Base-by-base conservation (phyloP, 2,329 filamentous ascomycete genomes). In the Sphaceloma murrayae region DNA sequence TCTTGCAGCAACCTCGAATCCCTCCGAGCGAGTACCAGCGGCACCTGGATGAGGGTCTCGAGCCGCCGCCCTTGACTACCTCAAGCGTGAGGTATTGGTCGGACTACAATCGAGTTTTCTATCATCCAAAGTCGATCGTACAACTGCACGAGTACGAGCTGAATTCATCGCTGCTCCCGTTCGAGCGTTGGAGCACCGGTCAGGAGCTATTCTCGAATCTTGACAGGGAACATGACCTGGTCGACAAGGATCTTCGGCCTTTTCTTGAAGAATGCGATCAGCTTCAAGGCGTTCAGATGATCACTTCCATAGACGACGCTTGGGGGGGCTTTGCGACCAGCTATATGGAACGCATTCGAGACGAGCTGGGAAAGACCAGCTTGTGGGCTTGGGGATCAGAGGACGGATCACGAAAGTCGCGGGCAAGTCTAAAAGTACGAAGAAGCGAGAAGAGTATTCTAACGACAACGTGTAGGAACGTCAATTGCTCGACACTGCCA, bases 181-280 rank as follows among this genome's bases (percentile, higher is more conserved):
- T 94, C 55, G 82, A 91, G 59, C 79, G 78, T 47, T 91, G 80
- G 76, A 62, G 66, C 21, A 69, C 75, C 45, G 87, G 87, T 8
- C 77, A 81, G 52, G 82, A 88, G 34, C 71, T 95, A 4, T 94
- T 70, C 46, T 58, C 59, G 11, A 65, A 62, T 42, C 57, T 70
- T 26, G 66, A 69, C 46, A 56, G 60, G 56, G 86, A 94, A 55
- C 78, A 88, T 52, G 89, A 95, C 54, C 63, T 96, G 4, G 67
- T 95, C 3, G 91, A 98, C 58, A 76, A 88, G n/a, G 89, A 98
- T 60, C 67, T 95, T 52, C 73, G 91, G 27, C 80, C 80, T 0
- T 95, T 95, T 58, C 77, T 81, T 2, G 91, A 98, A 65, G 91
- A 96, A 63, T 91, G 87, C 52, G 91, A 98, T 61, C 80, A 86